Base-by-base conservation (phyloP, 352 stramenopile genomes). In the Pythium phragmiticola region DNA sequence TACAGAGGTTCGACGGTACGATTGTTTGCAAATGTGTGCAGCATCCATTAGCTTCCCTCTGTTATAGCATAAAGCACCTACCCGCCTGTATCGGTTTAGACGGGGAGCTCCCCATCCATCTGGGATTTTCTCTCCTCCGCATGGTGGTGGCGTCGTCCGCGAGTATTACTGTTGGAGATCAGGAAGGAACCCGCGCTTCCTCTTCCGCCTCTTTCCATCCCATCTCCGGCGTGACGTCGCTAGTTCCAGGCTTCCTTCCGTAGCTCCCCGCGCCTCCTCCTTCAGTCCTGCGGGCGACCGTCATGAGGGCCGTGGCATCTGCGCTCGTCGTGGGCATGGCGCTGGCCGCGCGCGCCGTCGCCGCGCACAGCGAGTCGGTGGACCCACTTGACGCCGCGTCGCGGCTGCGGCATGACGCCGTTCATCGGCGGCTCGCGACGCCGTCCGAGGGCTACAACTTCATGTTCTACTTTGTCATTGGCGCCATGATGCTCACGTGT, bases 381-480 rank as follows among this genome's bases (percentile, higher is more conserved):
- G 34, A 46, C n/a, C 7, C 23, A 2, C 48, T 9, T 12, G 34
- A 9, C 34, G 50, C 17, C 14, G 33, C 34, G n/a, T 14, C 12
- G 56, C 33, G n/a, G 28, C 9, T 45, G 9, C 56, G 36, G 17
- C 17, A 7, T 12, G 46, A 48, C 13, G 51, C 17, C 33, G 36
- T 63, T 9, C 66, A 68, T 21, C 68, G 69, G 2, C 64, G 69
- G 4, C 54, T 72, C 36, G 34, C 61, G 49, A 5, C 61, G 36
- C 51, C 78, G n/a, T 88, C 80, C 4, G 78, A 88, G 49, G 78
- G 79, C 71, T 92, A 91, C 73, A 94, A 90, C 70, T 92, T 94
- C 47, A 91, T 92, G 81, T 94, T 94, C 49, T 94, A 94, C 77
- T 89, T 92, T 47, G 78, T 92, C 21, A 90, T 94, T 68, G 80